A percentile compares a stretch with the other conserved stretches of the same genome.
Conservation (phyloP, 2,329 filamentous ascomycete species). For the Geosmithia flava region DNA sequence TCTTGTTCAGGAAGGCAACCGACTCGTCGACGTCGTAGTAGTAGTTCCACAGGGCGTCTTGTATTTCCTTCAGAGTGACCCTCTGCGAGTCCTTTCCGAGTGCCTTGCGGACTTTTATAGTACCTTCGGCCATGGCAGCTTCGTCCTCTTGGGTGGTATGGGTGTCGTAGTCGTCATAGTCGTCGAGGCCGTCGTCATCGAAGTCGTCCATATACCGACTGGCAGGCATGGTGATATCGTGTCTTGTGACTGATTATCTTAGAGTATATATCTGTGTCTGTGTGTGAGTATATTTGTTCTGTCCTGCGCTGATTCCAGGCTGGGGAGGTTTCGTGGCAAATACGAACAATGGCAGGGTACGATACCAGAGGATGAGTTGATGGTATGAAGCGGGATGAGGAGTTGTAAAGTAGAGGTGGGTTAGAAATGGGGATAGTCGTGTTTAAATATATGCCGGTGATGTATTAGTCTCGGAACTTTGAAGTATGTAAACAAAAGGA, state of each 20-base stretch:
- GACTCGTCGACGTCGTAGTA: constrained; percentile 88
- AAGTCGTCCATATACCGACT: constrained; percentile 21
- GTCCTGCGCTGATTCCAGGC: neutral
- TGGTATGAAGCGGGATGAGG: neutral
- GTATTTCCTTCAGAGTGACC: constrained; percentile 54
- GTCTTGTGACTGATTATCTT: neutral
- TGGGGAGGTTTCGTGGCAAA: neutral
- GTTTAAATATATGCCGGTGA: no score
- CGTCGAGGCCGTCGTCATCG: constrained; percentile 32
- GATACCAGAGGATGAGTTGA: neutral
- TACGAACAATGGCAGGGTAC: neutral
- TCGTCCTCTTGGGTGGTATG: constrained; percentile 26
- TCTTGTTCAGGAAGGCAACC: constrained; percentile 66
- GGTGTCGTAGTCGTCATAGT: constrained; percentile 32
- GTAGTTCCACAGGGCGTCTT: constrained; percentile 90
- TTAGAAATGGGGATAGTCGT: no score
- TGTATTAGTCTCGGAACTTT: no score
- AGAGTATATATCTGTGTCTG: neutral
- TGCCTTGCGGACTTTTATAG: constrained; percentile 49
- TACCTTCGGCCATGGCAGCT: constrained; percentile 48
- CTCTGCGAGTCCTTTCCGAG: constrained; percentile 49
- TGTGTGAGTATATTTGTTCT: neutral
- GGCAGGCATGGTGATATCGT: constrained; percentile 8
- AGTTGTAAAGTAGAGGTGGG: no score
- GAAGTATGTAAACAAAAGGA: no score